Conservation (phyloP, 208 protist species). For the Crithidia expoeki region DNA sequence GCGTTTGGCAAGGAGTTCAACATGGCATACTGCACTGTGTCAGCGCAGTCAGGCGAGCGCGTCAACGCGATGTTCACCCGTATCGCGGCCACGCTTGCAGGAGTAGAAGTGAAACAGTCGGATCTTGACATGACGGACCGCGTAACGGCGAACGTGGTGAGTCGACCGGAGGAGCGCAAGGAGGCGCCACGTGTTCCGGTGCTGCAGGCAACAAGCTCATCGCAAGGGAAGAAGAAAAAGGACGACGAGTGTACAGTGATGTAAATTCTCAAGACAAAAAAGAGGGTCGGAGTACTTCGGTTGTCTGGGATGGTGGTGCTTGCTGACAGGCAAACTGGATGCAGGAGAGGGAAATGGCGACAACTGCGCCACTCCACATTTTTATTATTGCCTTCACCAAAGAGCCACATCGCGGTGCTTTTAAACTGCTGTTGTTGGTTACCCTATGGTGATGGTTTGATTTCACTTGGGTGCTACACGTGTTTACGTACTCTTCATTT, state of each 20-base stretch:
- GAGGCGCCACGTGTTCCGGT: conserved; percentile 17
- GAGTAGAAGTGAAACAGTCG: conserved; percentile 66
- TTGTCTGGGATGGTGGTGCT: not conserved
- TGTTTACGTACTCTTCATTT: too few relatives aligned
- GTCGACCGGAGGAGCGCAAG: conserved; percentile 41
- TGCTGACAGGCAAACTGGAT: too few relatives aligned
- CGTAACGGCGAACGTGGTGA: conserved; percentile 55
- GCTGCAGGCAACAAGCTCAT: conserved; percentile 17
- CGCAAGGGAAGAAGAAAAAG: conserved; percentile 36
- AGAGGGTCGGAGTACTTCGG: not conserved
- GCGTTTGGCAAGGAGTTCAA: conserved; percentile 62
- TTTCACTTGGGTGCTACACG: not conserved
- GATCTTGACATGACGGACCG: conserved; percentile 76
- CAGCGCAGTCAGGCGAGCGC: conserved; percentile 92
- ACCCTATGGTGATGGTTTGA: too few relatives aligned
- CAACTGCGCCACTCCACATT: not conserved
- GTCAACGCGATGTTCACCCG: conserved; percentile 82
- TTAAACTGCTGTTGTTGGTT: not conserved
- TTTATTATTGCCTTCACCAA: not conserved
- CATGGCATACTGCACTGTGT: conserved; percentile 79
- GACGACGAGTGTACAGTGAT: conserved; percentile 51
- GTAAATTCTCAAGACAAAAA: conserved; percentile 32
- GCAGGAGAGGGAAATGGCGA: not conserved
- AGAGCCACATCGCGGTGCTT: too few relatives aligned
- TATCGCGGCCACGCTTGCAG: conserved; percentile 88